Evolutionary conservation across 2,329 filamentous ascomycete genomes (phyloP), one percentile per base, ranked within the genome.

Genomic region (Metarhizium humberi): DNA sequence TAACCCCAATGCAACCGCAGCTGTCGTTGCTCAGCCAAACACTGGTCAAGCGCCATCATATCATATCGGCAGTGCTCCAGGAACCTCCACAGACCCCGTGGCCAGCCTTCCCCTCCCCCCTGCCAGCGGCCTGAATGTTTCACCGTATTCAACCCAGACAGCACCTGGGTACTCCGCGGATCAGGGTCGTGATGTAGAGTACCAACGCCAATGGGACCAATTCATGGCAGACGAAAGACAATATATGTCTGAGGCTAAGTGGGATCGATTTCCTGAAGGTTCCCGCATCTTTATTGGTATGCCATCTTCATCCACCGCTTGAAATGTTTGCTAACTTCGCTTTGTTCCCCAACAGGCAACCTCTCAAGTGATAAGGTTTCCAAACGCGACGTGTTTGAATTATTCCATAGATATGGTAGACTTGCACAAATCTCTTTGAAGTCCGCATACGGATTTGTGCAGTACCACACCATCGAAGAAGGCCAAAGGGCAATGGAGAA

Each of bases 341-440:
- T 60, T 59, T 56, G 68, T 74, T 56, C 4, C 25, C 7, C 25
- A 13, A 38, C 66, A 90, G 91, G 92, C 54, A 99, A 97, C 67
- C 78, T 99, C 11, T 92, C 91, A 2, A 92, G 88, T 53, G 92
- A 97, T 68, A 86, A 92, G 66, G 92, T 96, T 14, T 94, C 90
- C 6, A 97, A 97, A 72, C 84, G 88, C 61, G 92, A 97, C 70
- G 84, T 97, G 8, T 97, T 96, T 71, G 87, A 95, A 66, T 79
- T 92, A 18, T 97, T 99, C 67, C 85, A 91, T 66, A 81, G 79
- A 56, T 92, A 90, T 67, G 94, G 94, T 54, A 86, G 86, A 58
- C 77, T 99, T 50, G 92, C 92, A 2, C 94, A 99, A 68, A 94
- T 97, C 57, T 95, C 91, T 1, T 90, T 97, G 63, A 97, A 97